Evolutionary conservation across 371 early-diverging fungal species (phyloP).

Genomic region (Gilbertella persicaria): DNA sequence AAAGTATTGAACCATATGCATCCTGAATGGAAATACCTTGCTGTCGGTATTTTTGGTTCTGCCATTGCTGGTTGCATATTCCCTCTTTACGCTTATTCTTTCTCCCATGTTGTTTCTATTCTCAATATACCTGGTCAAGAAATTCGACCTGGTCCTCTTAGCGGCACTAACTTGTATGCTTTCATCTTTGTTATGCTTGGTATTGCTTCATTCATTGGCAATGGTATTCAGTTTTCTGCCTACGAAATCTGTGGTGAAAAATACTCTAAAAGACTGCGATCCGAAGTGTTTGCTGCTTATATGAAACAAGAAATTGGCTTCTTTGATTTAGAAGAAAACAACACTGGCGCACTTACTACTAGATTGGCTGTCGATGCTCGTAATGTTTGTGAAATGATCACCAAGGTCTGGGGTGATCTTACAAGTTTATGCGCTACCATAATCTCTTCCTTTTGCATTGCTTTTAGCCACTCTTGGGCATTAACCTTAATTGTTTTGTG

Average conservation of each 20-base stretch:
- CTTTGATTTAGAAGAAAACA: constrained; percentile 80
- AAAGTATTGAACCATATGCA: constrained; percentile 35
- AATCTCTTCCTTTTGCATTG: constrained; percentile 24
- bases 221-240: constrained; percentile 25
- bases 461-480: constrained; percentile 48
- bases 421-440: constrained; percentile 49
- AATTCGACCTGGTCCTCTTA: constrained; percentile 40
- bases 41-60: constrained; percentile 41
- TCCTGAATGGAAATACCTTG: constrained; percentile 34
- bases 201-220: constrained; percentile 45
- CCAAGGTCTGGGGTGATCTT: constrained; percentile 60
- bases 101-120: constrained; percentile 5
- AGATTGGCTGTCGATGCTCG: constrained; percentile 80
- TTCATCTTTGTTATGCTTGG: constrained; percentile 70
- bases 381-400: constrained; percentile 62
- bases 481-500: constrained; percentile 52
- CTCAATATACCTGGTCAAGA: constrained; percentile 1
- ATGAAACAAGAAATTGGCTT: constrained; percentile 82
- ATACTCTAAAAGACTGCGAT: constrained; percentile 60
- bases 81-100: constrained; percentile 20
- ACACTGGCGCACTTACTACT: constrained; percentile 76
- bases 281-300: constrained; percentile 52
- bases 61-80: constrained; percentile 52
- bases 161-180: constrained; percentile 69
- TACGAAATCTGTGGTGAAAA: constrained; percentile 56